These are phyloP conservation scores for Ophiostoma sp. DNA, from an alignment of 2,329 filamentous ascomycete genomes.

Conservation along the genomic window DNA sequence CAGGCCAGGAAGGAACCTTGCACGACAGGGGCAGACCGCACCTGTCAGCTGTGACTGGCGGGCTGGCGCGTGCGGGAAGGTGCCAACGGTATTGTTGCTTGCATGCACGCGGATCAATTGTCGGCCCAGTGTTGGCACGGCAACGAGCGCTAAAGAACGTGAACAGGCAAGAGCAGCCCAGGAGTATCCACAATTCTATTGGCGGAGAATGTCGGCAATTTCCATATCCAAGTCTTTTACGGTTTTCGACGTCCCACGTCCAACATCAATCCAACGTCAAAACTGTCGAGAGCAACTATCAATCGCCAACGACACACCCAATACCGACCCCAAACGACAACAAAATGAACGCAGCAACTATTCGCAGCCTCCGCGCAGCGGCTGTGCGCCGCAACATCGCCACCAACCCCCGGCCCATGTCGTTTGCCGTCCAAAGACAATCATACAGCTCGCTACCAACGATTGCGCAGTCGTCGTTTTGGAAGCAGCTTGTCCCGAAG, in stretches of 20 bases:
- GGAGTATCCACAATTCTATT: slow-evolving; percentile 10
- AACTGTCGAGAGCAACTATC: not conserved
- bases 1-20: not conserved
- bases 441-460: slow-evolving; percentile 33
- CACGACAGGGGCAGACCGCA: not conserved
- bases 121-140: slow-evolving; percentile 30
- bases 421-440: not conserved
- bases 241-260: not conserved
- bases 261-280: not conserved
- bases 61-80: slow-evolving; percentile 12
- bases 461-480: slow-evolving; percentile 54
- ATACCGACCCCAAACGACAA: not conserved
- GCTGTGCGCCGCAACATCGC: not conserved
- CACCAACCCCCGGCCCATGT: not conserved
- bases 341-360: not conserved
- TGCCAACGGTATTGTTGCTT: slow-evolving; percentile 22
- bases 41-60: not conserved
- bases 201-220: slow-evolving; percentile 20
- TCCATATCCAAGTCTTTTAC: not conserved
- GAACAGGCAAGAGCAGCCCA: not conserved
- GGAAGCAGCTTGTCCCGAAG: slow-evolving; percentile 69
- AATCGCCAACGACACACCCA: not conserved
- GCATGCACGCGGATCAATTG: slow-evolving; percentile 20
- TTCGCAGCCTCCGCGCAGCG: not conserved
- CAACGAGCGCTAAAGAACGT: slow-evolving; percentile 15